These are phyloP conservation scores for Phytophthora pini DNA, from an alignment of 352 stramenopile species.

Conservation along the genomic window DNA sequence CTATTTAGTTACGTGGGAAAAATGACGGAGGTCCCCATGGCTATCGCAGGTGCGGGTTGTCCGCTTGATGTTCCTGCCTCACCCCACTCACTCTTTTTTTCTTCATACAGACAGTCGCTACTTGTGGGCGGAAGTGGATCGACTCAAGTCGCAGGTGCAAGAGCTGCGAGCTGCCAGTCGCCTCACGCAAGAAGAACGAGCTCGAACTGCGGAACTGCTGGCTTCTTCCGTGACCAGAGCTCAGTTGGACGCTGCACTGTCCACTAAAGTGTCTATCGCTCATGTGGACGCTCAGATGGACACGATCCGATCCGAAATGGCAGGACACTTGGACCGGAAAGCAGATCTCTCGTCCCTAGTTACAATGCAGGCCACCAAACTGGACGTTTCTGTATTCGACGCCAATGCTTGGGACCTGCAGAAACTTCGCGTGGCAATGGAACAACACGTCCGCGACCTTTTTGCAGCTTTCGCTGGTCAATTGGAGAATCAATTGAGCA, in stretches of 20 bases:
- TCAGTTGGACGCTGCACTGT: slow-evolving; percentile 68
- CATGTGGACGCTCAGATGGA: slow-evolving; percentile 46
- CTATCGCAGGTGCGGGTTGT: slow-evolving; percentile 28
- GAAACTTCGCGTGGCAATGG: slow-evolving; percentile 56
- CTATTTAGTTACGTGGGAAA: background rate
- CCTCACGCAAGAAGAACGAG: slow-evolving; percentile 36
- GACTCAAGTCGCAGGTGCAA: slow-evolving; percentile 59
- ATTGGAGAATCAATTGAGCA: slow-evolving; percentile 56
- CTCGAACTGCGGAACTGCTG: slow-evolving; percentile 42
- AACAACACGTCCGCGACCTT: slow-evolving; percentile 67
- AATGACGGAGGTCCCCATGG: slow-evolving; percentile 27
- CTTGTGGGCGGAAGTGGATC: slow-evolving; percentile 65
- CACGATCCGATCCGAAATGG: slow-evolving; percentile 40
- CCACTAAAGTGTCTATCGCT: slow-evolving; percentile 60
- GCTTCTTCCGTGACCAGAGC: slow-evolving; percentile 60
- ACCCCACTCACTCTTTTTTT: background rate
- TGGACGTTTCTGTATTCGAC: slow-evolving; percentile 74
- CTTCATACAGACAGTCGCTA: slow-evolving; percentile 48
- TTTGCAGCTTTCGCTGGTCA: slow-evolving; percentile 63
- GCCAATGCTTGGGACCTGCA: slow-evolving; percentile 56
- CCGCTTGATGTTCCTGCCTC: background rate
- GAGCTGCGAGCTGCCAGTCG: slow-evolving; percentile 44
- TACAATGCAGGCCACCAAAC: slow-evolving; percentile 53
- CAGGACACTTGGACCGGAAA: slow-evolving; percentile 46
- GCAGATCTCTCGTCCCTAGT: slow-evolving; percentile 41